phyloP scores from a whole-genome alignment of 371 early-diverging fungal species.

The Mortierella sp. region DNA sequence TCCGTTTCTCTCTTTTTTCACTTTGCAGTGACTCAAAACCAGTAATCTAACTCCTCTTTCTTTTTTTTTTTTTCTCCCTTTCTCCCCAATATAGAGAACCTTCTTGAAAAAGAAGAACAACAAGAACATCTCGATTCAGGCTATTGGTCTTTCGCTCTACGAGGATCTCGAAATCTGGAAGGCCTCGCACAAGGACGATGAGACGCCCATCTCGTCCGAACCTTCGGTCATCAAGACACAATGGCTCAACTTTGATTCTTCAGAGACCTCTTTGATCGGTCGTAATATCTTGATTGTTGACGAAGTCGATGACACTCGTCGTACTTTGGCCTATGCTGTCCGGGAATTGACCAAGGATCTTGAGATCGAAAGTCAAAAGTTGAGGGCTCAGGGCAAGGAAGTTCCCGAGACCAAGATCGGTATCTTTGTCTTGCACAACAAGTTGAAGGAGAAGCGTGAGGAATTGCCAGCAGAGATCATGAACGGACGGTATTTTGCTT shows the following conservation, averaged over 20 bases:
- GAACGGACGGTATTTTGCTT: slow-evolving; percentile 72
- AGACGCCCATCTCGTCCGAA: slow-evolving; percentile 32
- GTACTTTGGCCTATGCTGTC: slow-evolving; percentile 78
- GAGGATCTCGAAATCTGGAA: slow-evolving; percentile 73
- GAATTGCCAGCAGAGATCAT: slow-evolving; percentile 70
- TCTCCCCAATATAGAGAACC: slow-evolving; percentile 60
- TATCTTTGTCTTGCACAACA: slow-evolving; percentile 82
- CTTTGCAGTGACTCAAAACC: not conserved
- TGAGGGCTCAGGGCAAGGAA: slow-evolving; percentile 57
- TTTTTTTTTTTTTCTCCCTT: not conserved
- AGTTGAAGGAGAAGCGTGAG: slow-evolving; percentile 77
- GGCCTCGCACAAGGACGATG: slow-evolving; percentile 51
- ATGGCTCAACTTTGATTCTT: slow-evolving; percentile 80
- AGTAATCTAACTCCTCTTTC: slow-evolving; percentile 2
- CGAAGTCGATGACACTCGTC: slow-evolving; percentile 83
- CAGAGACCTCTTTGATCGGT: slow-evolving; percentile 70
- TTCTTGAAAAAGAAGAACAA: slow-evolving; percentile 75
- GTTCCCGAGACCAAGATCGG: slow-evolving; percentile 74
- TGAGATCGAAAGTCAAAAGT: slow-evolving; percentile 58
- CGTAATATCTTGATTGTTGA: slow-evolving; percentile 81
- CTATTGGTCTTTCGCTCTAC: slow-evolving; percentile 80
- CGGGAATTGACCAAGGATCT: slow-evolving; percentile 77
- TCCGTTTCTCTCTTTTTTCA: not conserved
- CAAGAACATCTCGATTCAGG: slow-evolving; percentile 83
- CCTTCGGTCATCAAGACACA: slow-evolving; percentile 80